Base-by-base conservation (phyloP, 345 rosid genomes). In the Pugionium dolabratum region DNA sequence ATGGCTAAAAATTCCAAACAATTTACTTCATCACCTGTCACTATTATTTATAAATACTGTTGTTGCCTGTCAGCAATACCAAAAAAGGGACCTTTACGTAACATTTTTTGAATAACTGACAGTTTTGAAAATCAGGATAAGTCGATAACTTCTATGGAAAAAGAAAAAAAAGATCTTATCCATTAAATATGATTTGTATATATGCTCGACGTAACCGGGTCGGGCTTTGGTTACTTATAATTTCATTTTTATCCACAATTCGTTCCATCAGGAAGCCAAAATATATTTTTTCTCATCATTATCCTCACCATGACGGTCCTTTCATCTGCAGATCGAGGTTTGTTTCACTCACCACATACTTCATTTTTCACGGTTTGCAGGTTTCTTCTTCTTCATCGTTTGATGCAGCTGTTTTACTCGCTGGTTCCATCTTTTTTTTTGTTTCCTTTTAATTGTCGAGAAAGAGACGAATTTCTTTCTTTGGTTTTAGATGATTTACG, bases 301-400 rank as follows among this genome's bases (percentile, higher is more conserved):
- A 18, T 18, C 18, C 18, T 75, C 74, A 32, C 69, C 69, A 82
- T 80, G 86, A 64, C 80, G 1, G 48, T 48, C 29, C 71, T 47
- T 4, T 61, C 69, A 30, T 69, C 78, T 58, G 30, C 42, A 18
- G 29, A 66, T 65, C 76, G 59, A 71, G 79, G 79, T 76, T 60
- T 49, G 58, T 46, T 27, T 65, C 57, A 67, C 18, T 62, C 4
- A 3, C 9, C 39, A 27, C 0, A 2, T 3, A 27, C 9, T 54
- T 47, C 35, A 34, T 9, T n/a, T 36, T 61, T 58, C 62, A 7
- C 9, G 0, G 7, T 18, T 59, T 29, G 32, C 54, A 42, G 43
- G 66, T 40, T 28, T 56, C 45, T 35, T 18, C 18, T 44, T 5
- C 53, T 4, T 50, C 52, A 48, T 54, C 10, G 2, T 56, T 64